Evolutionary conservation across 2,329 filamentous ascomycete genomes (phyloP).

Genomic region (Fusarium lateritium): DNA sequence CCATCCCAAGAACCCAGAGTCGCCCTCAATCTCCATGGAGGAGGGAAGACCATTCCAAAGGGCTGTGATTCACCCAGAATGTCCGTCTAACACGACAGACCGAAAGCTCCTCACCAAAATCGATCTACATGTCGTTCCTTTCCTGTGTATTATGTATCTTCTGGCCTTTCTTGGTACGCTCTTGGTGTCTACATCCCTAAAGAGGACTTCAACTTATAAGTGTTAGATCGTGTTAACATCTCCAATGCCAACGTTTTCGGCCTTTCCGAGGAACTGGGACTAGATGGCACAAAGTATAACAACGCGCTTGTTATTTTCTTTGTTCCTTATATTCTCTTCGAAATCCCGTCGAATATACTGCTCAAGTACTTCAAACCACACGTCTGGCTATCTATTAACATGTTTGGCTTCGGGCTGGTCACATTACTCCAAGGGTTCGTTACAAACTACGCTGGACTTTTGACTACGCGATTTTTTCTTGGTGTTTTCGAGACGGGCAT

Average conservation of each 20-base stretch:
- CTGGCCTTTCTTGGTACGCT: slow-evolving; percentile 73
- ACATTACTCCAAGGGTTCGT: slow-evolving; percentile 72
- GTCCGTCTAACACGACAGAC: slow-evolving; percentile 72
- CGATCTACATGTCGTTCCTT: slow-evolving; percentile 79
- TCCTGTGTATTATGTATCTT: slow-evolving; percentile 79
- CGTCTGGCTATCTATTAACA: slow-evolving; percentile 83
- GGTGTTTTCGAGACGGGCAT: slow-evolving; percentile 16
- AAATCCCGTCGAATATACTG: slow-evolving; percentile 78
- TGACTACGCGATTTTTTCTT: background rate
- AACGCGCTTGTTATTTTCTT: slow-evolving; percentile 86
- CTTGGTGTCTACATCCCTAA: background rate
- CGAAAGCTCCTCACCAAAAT: slow-evolving; percentile 77
- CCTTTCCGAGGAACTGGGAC: slow-evolving; percentile 72
- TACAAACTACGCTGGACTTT: background rate
- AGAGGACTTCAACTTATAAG: background rate
- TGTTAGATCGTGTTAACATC: slow-evolving; percentile 78
- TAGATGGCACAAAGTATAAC: slow-evolving; percentile 76
- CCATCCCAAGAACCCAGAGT: too few species aligned
- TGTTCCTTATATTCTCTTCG: slow-evolving; percentile 79
- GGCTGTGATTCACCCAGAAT: slow-evolving; percentile 37
- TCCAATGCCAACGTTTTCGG: slow-evolving; percentile 81
- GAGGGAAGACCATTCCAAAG: too few species aligned
- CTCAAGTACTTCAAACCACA: slow-evolving; percentile 75
- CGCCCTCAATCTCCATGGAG: too few species aligned
- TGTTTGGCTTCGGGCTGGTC: slow-evolving; percentile 85